phyloP scores from a whole-genome alignment of 1,284 basidiomycete genomes.

The Fomitiporia mediterranea region DNA sequence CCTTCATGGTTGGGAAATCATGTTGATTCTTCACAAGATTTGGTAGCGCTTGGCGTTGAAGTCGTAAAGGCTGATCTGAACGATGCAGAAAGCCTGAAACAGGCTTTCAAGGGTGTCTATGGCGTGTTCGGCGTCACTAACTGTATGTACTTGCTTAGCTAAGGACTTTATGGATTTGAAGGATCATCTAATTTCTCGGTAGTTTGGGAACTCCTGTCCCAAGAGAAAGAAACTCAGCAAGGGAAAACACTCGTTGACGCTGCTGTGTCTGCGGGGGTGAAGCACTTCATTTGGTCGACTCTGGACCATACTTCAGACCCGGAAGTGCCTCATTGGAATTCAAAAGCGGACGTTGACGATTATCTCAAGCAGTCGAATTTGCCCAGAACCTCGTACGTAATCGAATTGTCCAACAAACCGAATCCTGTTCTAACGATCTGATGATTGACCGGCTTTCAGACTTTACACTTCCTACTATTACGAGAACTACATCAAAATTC shows the following conservation, averaged over 20 bases:
- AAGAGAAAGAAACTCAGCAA: slow-evolving; percentile 23
- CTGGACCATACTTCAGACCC: slow-evolving; percentile 19
- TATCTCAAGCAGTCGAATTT: slow-evolving; percentile 24
- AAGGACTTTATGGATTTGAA: no score
- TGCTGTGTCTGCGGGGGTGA: slow-evolving; percentile 26
- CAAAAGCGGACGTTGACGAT: slow-evolving; percentile 26
- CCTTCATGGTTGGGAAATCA: not conserved
- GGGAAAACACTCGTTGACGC: slow-evolving; percentile 29
- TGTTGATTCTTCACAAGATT: slow-evolving; percentile 2
- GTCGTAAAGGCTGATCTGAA: slow-evolving; percentile 25
- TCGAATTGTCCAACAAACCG: not conserved
- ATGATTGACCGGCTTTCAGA: not conserved
- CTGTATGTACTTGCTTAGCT: slow-evolving; percentile 22
- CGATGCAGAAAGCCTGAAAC: slow-evolving; percentile 19
- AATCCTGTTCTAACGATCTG: no score
- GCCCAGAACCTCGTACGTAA: slow-evolving; percentile 22
- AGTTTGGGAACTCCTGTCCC: slow-evolving; percentile 20
- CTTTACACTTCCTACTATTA: slow-evolving; percentile 25
- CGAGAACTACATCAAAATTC: slow-evolving; percentile 22
- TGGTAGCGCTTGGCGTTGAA: slow-evolving; percentile 23
- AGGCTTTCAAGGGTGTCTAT: slow-evolving; percentile 27
- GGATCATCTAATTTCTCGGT: not conserved
- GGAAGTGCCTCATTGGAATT: slow-evolving; percentile 26
- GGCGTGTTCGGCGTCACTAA: slow-evolving; percentile 31
- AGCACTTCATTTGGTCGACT: slow-evolving; percentile 29